phyloP scores from a whole-genome alignment of 345 rosid species.

The Orychophragmus violaceus region DNA sequence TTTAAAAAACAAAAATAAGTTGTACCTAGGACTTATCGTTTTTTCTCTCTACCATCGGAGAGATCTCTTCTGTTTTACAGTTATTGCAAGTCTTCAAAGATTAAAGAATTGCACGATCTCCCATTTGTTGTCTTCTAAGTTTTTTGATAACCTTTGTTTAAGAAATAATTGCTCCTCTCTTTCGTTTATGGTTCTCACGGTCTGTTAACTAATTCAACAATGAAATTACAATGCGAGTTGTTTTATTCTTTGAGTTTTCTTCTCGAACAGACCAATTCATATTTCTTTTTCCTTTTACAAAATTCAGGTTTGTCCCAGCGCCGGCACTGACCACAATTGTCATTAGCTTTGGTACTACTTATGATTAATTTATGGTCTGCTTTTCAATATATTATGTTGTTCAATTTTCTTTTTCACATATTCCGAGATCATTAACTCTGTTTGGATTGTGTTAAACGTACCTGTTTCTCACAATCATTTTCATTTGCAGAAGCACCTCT shows the following conservation, averaged over 20 bases:
- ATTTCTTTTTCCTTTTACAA: background rate
- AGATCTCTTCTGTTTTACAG: slow-evolving; percentile 23
- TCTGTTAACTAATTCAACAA: slow-evolving; percentile 13
- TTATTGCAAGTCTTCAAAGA: slow-evolving; percentile 11
- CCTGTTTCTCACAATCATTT: background rate
- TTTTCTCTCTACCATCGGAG: slow-evolving; percentile 8
- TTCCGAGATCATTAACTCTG: background rate
- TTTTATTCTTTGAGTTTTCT: background rate
- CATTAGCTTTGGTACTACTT: background rate
- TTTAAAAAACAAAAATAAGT: background rate
- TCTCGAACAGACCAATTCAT: background rate
- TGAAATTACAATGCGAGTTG: slow-evolving; percentile 13
- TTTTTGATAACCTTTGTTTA: background rate
- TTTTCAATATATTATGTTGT: background rate
- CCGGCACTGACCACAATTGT: background rate
- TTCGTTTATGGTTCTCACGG: slow-evolving; percentile 26
- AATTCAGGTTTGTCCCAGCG: background rate
- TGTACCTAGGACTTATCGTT: slow-evolving; percentile 15
- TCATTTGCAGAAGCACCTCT: background rate
- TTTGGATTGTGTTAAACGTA: background rate
- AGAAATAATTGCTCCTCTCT: background rate
- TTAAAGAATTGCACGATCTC: slow-evolving; percentile 15
- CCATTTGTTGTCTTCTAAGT: background rate
- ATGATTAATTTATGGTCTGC: background rate
- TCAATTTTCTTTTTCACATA: background rate